Evolutionary conservation across 2,329 filamentous ascomycete genomes (phyloP).

Genomic region (Talaromyces sp.): DNA sequence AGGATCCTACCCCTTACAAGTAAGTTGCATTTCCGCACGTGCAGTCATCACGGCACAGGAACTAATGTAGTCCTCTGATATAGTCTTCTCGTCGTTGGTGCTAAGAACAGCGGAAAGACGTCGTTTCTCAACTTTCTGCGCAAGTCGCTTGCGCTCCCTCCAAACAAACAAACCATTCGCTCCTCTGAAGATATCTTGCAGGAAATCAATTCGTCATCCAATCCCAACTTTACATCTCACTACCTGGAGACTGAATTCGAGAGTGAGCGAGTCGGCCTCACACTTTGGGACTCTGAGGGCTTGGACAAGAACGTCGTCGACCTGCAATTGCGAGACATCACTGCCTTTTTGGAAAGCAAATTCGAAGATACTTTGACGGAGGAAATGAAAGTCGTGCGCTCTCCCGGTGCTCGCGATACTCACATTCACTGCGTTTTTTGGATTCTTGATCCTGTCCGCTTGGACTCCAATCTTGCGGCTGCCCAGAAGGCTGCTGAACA

Average conservation of each 20-base stretch:
- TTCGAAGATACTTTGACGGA: conserved; percentile 97
- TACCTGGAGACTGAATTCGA: conserved; percentile 95
- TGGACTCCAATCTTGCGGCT: conserved; percentile 74
- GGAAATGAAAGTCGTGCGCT: conserved; percentile 94
- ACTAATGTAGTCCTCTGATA: conserved; percentile 1
- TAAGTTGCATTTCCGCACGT: conserved; percentile 48
- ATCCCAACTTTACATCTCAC: conserved; percentile 71
- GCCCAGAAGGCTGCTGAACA: conserved; percentile 55
- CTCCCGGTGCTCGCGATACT: conserved; percentile 87
- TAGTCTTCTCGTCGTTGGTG: conserved; percentile 86
- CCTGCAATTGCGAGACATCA: conserved; percentile 86
- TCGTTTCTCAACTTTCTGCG: conserved; percentile 96
- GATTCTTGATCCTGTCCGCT: conserved; percentile 76
- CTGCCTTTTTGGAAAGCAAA: conserved; percentile 89
- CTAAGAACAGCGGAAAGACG: conserved; percentile 84
- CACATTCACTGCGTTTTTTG: conserved; percentile 96
- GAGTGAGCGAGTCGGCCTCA: conserved; percentile 82
- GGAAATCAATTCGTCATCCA: conserved; percentile 50
- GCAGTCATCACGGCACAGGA: not conserved
- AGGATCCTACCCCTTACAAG: conserved; percentile 98
- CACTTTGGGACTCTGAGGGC: conserved; percentile 93
- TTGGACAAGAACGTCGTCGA: conserved; percentile 93
- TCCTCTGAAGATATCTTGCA: conserved; percentile 54
- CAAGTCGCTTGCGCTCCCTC: conserved; percentile 74
- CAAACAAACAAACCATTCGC: conserved; percentile 63